Base-by-base conservation (phyloP, 225 moss, liverwort and hornwort genomes). In the Neckera pumila region DNA sequence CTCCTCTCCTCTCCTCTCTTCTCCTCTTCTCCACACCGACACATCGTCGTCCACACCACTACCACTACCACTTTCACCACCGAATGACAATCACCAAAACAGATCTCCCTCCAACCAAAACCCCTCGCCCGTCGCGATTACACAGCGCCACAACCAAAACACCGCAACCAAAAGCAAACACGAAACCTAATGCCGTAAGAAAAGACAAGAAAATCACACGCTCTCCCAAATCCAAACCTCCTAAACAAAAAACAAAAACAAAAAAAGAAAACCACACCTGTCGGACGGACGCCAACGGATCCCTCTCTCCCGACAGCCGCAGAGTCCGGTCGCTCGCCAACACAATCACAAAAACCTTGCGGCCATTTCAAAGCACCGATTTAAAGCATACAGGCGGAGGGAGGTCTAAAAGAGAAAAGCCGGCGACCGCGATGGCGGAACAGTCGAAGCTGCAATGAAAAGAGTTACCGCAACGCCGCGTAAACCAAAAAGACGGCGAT, bases 91-190 rank as follows among this genome's bases (percentile, higher is more conserved):
- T 71, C 71, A 59, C 20, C 51, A 27, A 70, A 62, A 34, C 73
- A 86, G 86, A 89, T 92, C 84, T 84, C 86, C 43, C 63, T 17
- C 9, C 61, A 88, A 79, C 77, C 84, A 53, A 91, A 89, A 85
- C 36, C 82, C 85, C 70, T 78, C 62, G 62, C 64, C 31, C 38
- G 19, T 38, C n/a, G 26, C 66, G 27, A 34, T 42, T 62, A 40
- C 83, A 42, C 65, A 58, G 57, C 40, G 16, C 40, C 47, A 62
- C 77, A 74, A 60, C 59, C 79, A 7, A 22, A 61, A 17, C 61
- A 75, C 21, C 53, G 66, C 90, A 73, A 19, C 69, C 45, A 33
- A 69, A 77, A 30, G 16, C 62, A 49, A 49, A 12, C 49, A 86
- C 72, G 23, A 85, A 87, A 92, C 88, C 88, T 92, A 92, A 90